Conservation (phyloP, 495 filamentous ascomycete species). For the Hypoxylon lienhwacheense region DNA sequence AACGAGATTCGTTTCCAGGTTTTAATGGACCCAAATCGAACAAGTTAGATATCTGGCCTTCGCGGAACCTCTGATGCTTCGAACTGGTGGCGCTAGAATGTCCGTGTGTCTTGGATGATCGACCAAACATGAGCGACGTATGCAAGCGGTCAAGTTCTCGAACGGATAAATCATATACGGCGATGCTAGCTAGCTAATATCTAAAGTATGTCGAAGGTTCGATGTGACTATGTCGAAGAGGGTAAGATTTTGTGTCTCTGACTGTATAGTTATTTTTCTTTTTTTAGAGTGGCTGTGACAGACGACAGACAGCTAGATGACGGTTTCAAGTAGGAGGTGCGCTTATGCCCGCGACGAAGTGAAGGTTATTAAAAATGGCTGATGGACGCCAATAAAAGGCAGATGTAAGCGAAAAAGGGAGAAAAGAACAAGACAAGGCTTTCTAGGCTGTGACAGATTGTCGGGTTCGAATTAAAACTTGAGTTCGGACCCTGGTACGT, state of each 20-base stretch:
- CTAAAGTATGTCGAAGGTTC: slow-evolving; percentile 3
- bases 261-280: no score
- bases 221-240: slow-evolving; percentile 17
- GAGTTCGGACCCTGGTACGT: not conserved
- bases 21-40: slow-evolving; percentile 44
- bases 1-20: slow-evolving; percentile 40
- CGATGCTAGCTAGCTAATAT: slow-evolving; percentile 4
- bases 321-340: slow-evolving; percentile 35
- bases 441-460: slow-evolving; percentile 15
- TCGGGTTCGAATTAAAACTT: slow-evolving; percentile 1
- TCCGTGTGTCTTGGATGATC: slow-evolving; percentile 47
- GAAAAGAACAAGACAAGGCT: no score
- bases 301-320: slow-evolving; percentile 14
- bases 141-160: slow-evolving; percentile 7
- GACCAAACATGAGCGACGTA: slow-evolving; percentile 52
- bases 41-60: slow-evolving; percentile 42
- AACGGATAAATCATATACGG: slow-evolving; percentile 13
- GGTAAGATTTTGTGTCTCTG: slow-evolving; percentile 9
- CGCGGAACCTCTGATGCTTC: slow-evolving; percentile 43
- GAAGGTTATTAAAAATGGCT: slow-evolving; percentile 9
- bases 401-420: slow-evolving; percentile 18
- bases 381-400: slow-evolving; percentile 6
- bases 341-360: slow-evolving; percentile 18
- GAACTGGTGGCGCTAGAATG: slow-evolving; percentile 27
- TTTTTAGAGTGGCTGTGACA: slow-evolving; percentile 32